Evolutionary conservation across 768 basidiomycete species (phyloP).

Genomic region (Neoboletus brunneissimus): DNA sequence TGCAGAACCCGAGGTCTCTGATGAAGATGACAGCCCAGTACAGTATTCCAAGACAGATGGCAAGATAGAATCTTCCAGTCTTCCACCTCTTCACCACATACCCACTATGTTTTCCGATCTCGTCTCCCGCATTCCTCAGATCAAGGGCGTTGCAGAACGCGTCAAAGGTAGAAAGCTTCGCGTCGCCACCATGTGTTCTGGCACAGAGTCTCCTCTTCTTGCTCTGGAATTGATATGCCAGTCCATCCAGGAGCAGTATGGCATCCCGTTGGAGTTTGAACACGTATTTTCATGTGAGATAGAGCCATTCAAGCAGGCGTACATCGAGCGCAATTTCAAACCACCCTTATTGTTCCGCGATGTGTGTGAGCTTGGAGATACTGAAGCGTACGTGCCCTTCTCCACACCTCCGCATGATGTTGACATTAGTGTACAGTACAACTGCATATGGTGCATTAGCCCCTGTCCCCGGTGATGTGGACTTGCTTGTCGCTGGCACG

Average conservation of each 20-base stretch:
- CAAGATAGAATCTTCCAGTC: constrained; percentile 52
- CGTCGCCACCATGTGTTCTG: constrained; percentile 96
- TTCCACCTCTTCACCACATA: constrained; percentile 74
- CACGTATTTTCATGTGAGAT: constrained; percentile 98
- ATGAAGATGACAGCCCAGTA: constrained; percentile 30
- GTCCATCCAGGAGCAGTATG: constrained; percentile 66
- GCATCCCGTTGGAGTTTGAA: constrained; percentile 65
- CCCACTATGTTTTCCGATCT: constrained; percentile 77
- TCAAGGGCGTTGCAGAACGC: constrained; percentile 63
- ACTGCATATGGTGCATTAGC: constrained; percentile 90
- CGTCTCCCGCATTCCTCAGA: constrained; percentile 59
- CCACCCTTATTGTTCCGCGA: constrained; percentile 92
- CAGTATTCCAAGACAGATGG: constrained; percentile 38
- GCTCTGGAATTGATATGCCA: constrained; percentile 83
- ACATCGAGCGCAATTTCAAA: constrained; percentile 94
- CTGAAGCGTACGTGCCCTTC: constrained; percentile 60
- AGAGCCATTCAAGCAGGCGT: constrained; percentile 95
- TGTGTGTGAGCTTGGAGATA: constrained; percentile 82
- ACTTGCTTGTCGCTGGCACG: constrained; percentile 89
- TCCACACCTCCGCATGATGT: background rate
- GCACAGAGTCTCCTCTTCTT: constrained; percentile 91
- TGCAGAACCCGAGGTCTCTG: constrained; percentile 32
- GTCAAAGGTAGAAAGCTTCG: constrained; percentile 80
- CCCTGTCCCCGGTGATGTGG: constrained; percentile 85
- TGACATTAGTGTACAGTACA: constrained; percentile 47